Evolutionary conservation across 2,329 filamentous ascomycete species (phyloP), one percentile per base, ranked within the genome.

Genomic region (Dichotomopilus funicola): DNA sequence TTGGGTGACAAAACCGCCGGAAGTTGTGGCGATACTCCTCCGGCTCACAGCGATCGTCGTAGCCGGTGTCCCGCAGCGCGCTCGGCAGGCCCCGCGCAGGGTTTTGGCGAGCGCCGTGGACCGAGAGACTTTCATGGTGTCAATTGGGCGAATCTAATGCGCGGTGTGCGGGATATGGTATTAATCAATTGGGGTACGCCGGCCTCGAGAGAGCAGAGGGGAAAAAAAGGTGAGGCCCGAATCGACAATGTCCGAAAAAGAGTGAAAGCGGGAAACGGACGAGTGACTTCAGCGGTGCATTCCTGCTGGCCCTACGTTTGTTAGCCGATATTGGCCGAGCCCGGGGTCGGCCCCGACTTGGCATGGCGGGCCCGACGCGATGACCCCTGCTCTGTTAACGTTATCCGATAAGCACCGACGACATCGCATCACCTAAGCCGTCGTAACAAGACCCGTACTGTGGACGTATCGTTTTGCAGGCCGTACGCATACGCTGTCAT

Each of bases 51-150:
- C 53, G 49, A 49, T 58, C 2, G 42, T 19, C 8, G 27, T 11
- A 6, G n/a, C 13, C 34, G 59, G 55, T 50, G 59, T 52, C 52
- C 56, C 53, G 8, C 55, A 51, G n/a, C 56, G 51, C 9, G 37
- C 54, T 13, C 56, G 56, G 54, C 56, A 53, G 11, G 52, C 55
- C 34, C 56, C 55, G 49, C 58, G 56, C 45, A 65, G 58, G 49
- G 58, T 51, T 31, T 55, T 53, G 45, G 55, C 53, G 33, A 61
- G 54, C 27, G 56, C 42, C n/a, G 54, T 33, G 19, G 61, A 50
- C 51, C 56, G 58, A n/a, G 57, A 40, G 46, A 45, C 55, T 36
- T 64, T 62, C 63, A 65, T 65, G 40, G 49, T 54, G 52, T 34
- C 51, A 53, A 57, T 58, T 59, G 53, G 13, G 34, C 43, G 6